Percentiles rank a stretch among this genome's conserved stretches.
These are phyloP conservation scores for Candida odintsovae DNA, from an alignment of 805 yeast species.

Conservation along the genomic window DNA sequence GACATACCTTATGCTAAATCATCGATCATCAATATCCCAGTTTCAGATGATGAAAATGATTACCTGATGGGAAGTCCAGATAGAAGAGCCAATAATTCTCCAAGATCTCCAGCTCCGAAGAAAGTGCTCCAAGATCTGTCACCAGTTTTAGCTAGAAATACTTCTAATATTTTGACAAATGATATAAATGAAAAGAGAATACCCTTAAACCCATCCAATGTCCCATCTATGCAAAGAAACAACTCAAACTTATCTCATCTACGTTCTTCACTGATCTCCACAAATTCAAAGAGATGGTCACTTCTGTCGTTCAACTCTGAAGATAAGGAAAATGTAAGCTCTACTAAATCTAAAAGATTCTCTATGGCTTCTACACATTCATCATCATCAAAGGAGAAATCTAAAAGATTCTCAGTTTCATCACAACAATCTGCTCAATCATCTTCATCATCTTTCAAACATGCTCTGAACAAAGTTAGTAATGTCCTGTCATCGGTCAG, in stretches of 20 bases:
- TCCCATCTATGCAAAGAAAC: slow-evolving; percentile 17
- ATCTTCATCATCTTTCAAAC: slow-evolving; percentile 18
- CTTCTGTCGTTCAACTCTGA: slow-evolving; percentile 19
- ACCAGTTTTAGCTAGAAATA: slow-evolving; percentile 8
- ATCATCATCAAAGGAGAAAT: slow-evolving; percentile 6
- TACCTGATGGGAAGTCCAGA: slow-evolving; percentile 14
- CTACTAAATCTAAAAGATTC: slow-evolving; percentile 5
- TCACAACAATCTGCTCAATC: slow-evolving; percentile 15
- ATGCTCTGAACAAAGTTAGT: slow-evolving; percentile 19
- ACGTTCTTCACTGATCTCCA: slow-evolving; percentile 16
- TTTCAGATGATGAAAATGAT: slow-evolving; percentile 22
- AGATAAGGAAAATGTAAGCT: slow-evolving; percentile 14
- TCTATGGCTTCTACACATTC: slow-evolving; percentile 9
- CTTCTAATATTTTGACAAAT: slow-evolving; percentile 7
- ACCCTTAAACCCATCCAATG: slow-evolving; percentile 10
- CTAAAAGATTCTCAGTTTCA: slow-evolving; percentile 19
- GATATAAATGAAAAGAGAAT: slow-evolving; percentile 20
- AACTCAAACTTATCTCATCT: slow-evolving; percentile 16
- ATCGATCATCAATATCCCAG: slow-evolving; percentile 17
- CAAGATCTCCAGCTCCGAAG: slow-evolving; percentile 7
- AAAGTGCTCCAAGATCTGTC: slow-evolving; percentile 15
- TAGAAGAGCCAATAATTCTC: background rate
- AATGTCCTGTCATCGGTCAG: slow-evolving; percentile 21
- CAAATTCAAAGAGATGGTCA: slow-evolving; percentile 25
- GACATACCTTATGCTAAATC: slow-evolving; percentile 18